A percentile compares a stretch with the other conserved stretches of the same genome.
Evolutionary conservation across 1,139 yeast genomes (phyloP).

Genomic region (Pichiaceae sp.): DNA sequence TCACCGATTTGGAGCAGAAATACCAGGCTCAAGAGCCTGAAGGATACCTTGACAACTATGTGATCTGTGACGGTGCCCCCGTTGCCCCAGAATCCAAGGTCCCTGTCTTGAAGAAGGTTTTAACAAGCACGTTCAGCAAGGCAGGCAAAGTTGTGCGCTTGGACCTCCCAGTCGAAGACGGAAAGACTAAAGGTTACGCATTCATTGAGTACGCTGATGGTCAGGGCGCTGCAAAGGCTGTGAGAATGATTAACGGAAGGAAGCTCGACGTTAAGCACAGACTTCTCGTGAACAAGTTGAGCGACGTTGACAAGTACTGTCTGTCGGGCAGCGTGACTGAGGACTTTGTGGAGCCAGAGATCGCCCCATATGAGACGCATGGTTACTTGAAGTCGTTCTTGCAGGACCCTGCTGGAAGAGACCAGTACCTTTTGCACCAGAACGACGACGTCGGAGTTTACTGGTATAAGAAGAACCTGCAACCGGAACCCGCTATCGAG

Average conservation of each 20-base stretch:
- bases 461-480: conserved; percentile 77
- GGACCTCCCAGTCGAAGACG: conserved; percentile 76
- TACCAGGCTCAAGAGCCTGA: conserved; percentile 47
- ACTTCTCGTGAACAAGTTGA: conserved; percentile 70
- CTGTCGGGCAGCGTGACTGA: conserved; percentile 55
- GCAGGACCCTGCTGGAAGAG: conserved; percentile 83
- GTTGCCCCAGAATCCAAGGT: conserved; percentile 87
- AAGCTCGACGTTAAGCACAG: conserved; percentile 93
- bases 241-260: conserved; percentile 75
- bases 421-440: conserved; percentile 76
- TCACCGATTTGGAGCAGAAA: conserved; percentile 77
- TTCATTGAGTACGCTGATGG: conserved; percentile 75
- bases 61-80: conserved; percentile 94
- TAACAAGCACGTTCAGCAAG: conserved; percentile 67
- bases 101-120: conserved; percentile 75
- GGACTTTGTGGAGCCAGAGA: conserved; percentile 61
- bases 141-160: conserved; percentile 64
- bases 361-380: conserved; percentile 63
- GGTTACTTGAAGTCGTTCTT: conserved; percentile 90
- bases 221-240: conserved; percentile 69
- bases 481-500: conserved; percentile 71
- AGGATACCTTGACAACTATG: conserved; percentile 67
- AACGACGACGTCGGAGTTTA: conserved; percentile 76
- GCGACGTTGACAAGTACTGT: conserved; percentile 80
- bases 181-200: conserved; percentile 78